Evolutionary conservation across 192 early-diverging fungal species (phyloP).

Genomic region (Coemansia aciculifera): DNA sequence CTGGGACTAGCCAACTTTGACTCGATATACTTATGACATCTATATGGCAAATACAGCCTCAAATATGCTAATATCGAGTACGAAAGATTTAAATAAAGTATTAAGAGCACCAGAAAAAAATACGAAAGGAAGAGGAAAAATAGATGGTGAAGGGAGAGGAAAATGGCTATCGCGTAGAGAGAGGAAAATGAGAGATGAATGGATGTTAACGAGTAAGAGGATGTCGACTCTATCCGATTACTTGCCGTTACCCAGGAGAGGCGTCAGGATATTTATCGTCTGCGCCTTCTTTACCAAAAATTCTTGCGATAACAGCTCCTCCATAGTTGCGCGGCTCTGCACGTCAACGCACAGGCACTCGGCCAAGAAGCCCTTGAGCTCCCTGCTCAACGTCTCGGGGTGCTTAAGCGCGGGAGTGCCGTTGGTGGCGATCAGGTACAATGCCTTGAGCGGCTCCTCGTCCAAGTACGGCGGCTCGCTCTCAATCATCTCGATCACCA

Average conservation of each 20-base stretch:
- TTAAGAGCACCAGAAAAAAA: background rate
- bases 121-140: background rate
- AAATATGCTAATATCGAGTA: background rate
- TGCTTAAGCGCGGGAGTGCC: slow-evolving; percentile 90
- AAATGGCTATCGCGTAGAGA: slow-evolving; percentile 9
- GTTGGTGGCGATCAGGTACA: slow-evolving; percentile 95
- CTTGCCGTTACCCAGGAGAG: slow-evolving; percentile 31
- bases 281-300: slow-evolving; percentile 50
- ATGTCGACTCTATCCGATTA: background rate
- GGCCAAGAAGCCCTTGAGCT: slow-evolving; percentile 86
- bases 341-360: slow-evolving; percentile 86
- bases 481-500: slow-evolving; percentile 98
- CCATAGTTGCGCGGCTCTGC: slow-evolving; percentile 73
- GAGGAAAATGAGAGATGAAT: background rate
- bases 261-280: slow-evolving; percentile 28
- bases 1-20: slow-evolving; percentile 11
- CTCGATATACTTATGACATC: background rate
- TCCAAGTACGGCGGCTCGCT: slow-evolving; percentile 94
- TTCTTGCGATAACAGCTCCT: slow-evolving; percentile 77
- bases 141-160: slow-evolving; percentile 4
- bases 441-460: slow-evolving; percentile 92
- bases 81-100: background rate
- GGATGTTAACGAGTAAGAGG: slow-evolving; percentile 4
- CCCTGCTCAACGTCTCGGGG: slow-evolving; percentile 75
- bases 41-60: background rate